Base-by-base conservation (phyloP, 805 yeast species). In the Candida khao-thaluensis region DNA sequence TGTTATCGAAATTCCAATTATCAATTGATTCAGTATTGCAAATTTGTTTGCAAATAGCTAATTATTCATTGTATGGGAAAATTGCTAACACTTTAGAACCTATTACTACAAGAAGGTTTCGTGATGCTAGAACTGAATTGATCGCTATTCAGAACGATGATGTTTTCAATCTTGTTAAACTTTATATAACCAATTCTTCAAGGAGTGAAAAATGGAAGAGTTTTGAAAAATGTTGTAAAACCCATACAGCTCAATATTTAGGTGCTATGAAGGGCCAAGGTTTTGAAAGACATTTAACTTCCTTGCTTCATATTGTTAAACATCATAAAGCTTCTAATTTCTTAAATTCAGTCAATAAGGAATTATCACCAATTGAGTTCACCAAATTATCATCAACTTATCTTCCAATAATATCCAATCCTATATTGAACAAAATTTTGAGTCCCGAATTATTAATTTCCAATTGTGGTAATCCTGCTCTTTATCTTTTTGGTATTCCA, bases 401-500 rank as follows among this genome's bases (percentile, higher is more conserved):
- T 20, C 44, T 64, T 15, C 71, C 72, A 2, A 54, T 69, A 21
- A 43, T 69, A 5, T 56, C 65, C 3, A 62, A 64, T 37, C 58
- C 61, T 1, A 33, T 54, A 10, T 54, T 69, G 30, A 69, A 68
- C 20, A 54, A 51, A 40, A 51, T 69, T n/a, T 40, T 56, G 4
- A 42, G 52, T 7, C 71, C 73, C 0, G 73, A 67, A 38, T 45
- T 69, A 18, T 55, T 69, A 37, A 85, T 93, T 4, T 81, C 90
- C 12, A 89, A 89, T 60, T 89, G 97, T 66, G 96, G 96, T 26
- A 89, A 89, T 57, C 95, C 95, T 5, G 84, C 95, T 1, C 69
- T 89, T 41, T 81, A 84, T 46, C 70, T 83, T 35, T 89, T 89
- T 66, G 97, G 97, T 0, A 89, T 89, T 54, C 95, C 96, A 3